Evolutionary conservation across 257 asterid species (phyloP).

Genomic region (Solanum bulbocastanum): DNA sequence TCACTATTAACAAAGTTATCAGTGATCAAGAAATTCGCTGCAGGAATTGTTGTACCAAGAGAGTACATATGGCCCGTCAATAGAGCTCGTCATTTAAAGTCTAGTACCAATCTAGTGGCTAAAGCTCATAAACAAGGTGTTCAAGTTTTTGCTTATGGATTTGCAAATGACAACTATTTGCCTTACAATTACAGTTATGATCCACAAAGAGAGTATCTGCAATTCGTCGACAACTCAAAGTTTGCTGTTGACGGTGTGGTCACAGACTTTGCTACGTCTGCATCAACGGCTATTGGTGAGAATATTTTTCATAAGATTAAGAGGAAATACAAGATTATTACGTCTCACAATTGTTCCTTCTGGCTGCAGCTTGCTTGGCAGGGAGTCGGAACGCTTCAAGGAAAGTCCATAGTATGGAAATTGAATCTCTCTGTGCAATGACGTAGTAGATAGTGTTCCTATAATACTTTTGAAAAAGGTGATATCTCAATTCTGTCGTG

Average conservation of each 20-base stretch:
- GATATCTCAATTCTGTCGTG: neutral
- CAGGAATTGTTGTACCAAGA: slow-evolving; percentile 75
- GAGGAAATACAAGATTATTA: neutral
- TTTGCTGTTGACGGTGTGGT: slow-evolving; percentile 79
- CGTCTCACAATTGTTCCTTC: neutral
- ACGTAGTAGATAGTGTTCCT: neutral
- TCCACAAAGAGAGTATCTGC: slow-evolving; percentile 70
- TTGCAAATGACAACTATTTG: slow-evolving; percentile 54
- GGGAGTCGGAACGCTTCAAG: slow-evolving; percentile 44
- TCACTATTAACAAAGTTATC: slow-evolving; percentile 31
- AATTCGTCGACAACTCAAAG: slow-evolving; percentile 44
- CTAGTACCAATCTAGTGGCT: slow-evolving; percentile 56
- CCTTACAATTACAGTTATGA: slow-evolving; percentile 86
- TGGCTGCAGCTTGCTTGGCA: slow-evolving; percentile 57
- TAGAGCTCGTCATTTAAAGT: slow-evolving; percentile 30
- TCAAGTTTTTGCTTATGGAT: slow-evolving; percentile 55
- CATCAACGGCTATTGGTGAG: slow-evolving; percentile 76
- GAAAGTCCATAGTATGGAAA: slow-evolving; percentile 31
- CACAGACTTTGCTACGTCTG: slow-evolving; percentile 76
- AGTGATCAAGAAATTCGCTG: slow-evolving; percentile 60
- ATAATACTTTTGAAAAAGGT: neutral
- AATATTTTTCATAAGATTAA: neutral
- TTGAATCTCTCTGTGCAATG: neutral
- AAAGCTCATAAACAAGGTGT: slow-evolving; percentile 78
- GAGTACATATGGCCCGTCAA: slow-evolving; percentile 69